These are phyloP conservation scores for Sclerotinia glacialis DNA, from an alignment of 2,329 filamentous ascomycete genomes.

Conservation along the genomic window DNA sequence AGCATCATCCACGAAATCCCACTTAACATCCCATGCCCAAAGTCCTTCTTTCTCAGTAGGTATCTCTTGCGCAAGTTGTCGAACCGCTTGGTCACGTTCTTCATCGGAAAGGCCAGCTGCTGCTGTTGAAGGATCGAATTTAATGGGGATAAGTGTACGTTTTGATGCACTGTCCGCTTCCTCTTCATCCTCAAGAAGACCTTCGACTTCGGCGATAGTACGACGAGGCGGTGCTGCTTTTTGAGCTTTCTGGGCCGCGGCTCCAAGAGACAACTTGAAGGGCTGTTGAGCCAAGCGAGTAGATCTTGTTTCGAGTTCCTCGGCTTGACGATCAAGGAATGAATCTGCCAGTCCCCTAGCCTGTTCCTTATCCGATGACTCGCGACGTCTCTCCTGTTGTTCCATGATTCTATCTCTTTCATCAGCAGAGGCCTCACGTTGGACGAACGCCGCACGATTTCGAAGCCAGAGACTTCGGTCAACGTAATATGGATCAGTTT, in stretches of 20 bases:
- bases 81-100: constrained; percentile 77
- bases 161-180: constrained; percentile 67
- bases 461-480: constrained; percentile 83
- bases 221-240: constrained; percentile 61
- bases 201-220: constrained; percentile 91
- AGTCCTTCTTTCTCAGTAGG: constrained; percentile 81
- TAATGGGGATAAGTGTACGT: constrained; percentile 76
- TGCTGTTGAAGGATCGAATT: constrained; percentile 66
- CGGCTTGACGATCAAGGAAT: constrained; percentile 81
- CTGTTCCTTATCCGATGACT: constrained; percentile 70
- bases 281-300: constrained; percentile 57
- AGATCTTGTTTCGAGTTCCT: constrained; percentile 62
- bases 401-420: constrained; percentile 80
- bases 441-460: constrained; percentile 70
- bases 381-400: constrained; percentile 67
- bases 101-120: constrained; percentile 75
- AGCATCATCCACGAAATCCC: constrained; percentile 82
- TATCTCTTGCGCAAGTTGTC: constrained; percentile 83
- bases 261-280: constrained; percentile 91
- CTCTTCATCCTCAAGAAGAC: constrained; percentile 91
- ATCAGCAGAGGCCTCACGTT: constrained; percentile 72
- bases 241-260: constrained; percentile 72
- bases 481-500: constrained; percentile 77
- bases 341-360: constrained; percentile 83
- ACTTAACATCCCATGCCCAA: constrained; percentile 90